Evolutionary conservation across 495 filamentous ascomycete species (phyloP).

Genomic region (Penicillium canescens): DNA sequence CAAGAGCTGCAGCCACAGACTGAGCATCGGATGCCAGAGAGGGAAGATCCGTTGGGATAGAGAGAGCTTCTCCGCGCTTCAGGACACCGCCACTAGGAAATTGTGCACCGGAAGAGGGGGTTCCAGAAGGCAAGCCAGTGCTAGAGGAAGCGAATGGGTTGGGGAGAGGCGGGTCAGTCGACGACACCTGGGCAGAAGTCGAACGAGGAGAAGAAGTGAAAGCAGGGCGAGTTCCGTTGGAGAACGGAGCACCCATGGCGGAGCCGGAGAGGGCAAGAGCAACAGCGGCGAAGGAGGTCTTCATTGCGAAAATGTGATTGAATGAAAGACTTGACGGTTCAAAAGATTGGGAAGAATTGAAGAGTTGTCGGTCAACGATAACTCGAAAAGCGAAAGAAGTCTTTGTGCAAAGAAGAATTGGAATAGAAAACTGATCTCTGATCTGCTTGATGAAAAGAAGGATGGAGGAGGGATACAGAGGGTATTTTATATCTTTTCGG

Average conservation of each 20-base stretch:
- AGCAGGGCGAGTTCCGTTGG: constrained; percentile 9
- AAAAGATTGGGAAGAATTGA: background rate
- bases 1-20: constrained; percentile 2
- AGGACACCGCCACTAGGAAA: background rate
- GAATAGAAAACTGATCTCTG: constrained; percentile 3
- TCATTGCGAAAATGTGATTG: constrained; percentile 15
- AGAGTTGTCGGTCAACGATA: constrained; percentile 3
- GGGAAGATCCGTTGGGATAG: constrained; percentile 7
- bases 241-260: constrained; percentile 18
- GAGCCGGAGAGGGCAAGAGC: constrained; percentile 18
- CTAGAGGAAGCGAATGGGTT: constrained; percentile 6
- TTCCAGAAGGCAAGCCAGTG: constrained; percentile 3
- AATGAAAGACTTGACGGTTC: background rate
- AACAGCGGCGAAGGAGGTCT: constrained; percentile 15
- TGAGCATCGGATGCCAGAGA: constrained; percentile 6
- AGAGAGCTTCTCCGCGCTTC: constrained; percentile 1
- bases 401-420: background rate
- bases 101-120: background rate
- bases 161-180: constrained; percentile 4
- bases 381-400: constrained; percentile 1
- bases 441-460: constrained; percentile 13
- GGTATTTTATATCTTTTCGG: constrained; percentile 17
- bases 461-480: background rate
- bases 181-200: constrained; percentile 5
- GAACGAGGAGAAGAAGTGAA: constrained; percentile 1